Base-by-base conservation (phyloP, 176 grass and related monocot genomes). In the Rhynchospora breviuscula region DNA sequence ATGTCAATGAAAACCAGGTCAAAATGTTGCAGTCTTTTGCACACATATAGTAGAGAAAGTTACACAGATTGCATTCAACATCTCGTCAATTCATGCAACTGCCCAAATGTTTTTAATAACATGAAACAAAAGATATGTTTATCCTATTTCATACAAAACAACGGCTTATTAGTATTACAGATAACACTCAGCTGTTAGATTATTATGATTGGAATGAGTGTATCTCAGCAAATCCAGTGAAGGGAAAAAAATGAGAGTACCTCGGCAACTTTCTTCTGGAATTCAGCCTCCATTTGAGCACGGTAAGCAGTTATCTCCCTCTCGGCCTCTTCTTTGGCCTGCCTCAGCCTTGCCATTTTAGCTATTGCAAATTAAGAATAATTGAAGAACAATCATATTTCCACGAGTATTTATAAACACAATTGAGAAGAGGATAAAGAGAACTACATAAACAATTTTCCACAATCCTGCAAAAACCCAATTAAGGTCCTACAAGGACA, bases 311-410 rank as follows among this genome's bases (percentile, higher is more conserved):
- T 79, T 84, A 92, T 84, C 56, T 97, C 92, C 51, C 78, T 91
- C 80, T 97, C 92, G 47, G 92, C 94, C 83, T 97, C 94, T 86
- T 94, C 94, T 79, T 97, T 97, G 19, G 94, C 94, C 70, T 94
- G 88, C 87, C 84, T 92, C 31, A 97, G 88, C 88, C 92, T 92
- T 33, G 90, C 88, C 4, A 66, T 84, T 85, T 94, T 97, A 80
- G 88, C 94, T 97, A 79, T 49, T 61, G 73, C 31, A 69, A 9
- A 78, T 40, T 40, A 84, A 63, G 66, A 67, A 82, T 47, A 82
- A 54, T 51, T 25, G 6, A 82, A 82, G 7, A 67, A 47, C 7
- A 14, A 67, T 82, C 26, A 81, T 52, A 78, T 78, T 78, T 78
- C 47, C 48, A 23, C 13, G 57, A 78, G 73, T 54, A 57, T 21